Base-by-base conservation (phyloP, 1,139 yeast species). In the Debaryomyces sp. region DNA sequence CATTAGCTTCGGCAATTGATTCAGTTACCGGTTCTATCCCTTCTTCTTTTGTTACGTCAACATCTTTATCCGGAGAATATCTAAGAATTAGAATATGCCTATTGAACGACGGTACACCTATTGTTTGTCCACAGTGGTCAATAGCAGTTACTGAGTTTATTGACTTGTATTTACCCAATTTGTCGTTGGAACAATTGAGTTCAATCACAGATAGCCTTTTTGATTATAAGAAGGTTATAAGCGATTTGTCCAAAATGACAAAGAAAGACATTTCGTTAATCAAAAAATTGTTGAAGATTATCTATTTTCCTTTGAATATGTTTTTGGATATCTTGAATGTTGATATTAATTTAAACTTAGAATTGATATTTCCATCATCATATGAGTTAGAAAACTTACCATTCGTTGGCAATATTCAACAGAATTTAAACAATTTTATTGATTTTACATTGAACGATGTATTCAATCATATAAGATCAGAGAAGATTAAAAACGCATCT, bases 41-140 rank as follows among this genome's bases (percentile, higher is more conserved):
- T 6, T 74, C 86, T 34, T 85, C 96, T 5, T 84, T 90, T 61
- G 96, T 94, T 15, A 92, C 98, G 0, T 95, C 97, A 0, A 90
- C 97, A 0, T 91, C 97, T 0, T 73, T 94, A 46, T 81, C 86
- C 17, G 98, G 98, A 3, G 86, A 83, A 50, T 94, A 90, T 62
- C 75, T 85, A 43, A 78, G 89, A 44, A 71, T 90, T 17, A 82
- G 81, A 52, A 85, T 92, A 1, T 87, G 91, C 53, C 65, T 87
- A 32, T 78, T 94, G 18, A 81, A 82, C 52, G 99, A 94, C 68
- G 90, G 92, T 12, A 87, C 95, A 0, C 94, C 97, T 0, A 81
- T 92, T 29, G 91, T 89, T 2, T 83, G 95, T 54, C 92, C 95
- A 0, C 73, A 77, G 46, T 82, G 91, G 84, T 73, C 81, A 22